These are phyloP conservation scores for Vanrija pseudolonga DNA, from an alignment of 1,284 basidiomycete species.

Conservation along the genomic window DNA sequence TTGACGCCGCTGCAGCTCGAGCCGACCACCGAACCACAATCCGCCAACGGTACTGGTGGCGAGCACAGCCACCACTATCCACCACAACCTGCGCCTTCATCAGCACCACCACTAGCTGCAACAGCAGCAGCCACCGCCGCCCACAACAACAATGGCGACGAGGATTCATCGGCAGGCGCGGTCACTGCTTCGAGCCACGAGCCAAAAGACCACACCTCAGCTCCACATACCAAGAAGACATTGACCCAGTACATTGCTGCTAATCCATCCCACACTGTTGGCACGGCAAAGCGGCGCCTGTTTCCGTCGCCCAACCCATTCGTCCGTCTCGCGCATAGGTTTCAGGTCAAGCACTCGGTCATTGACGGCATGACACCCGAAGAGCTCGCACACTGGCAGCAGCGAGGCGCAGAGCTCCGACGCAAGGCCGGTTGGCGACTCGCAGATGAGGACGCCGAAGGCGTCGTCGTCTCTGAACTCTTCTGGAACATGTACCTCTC, in stretches of 20 bases:
- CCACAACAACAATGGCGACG: background rate
- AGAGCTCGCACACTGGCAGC: conserved; percentile 34
- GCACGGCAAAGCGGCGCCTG: conserved; percentile 31
- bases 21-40: no score
- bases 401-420: conserved; percentile 29
- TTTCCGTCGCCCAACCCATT: conserved; percentile 44
- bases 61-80: background rate
- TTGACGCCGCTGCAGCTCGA: no score
- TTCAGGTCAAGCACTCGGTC: conserved; percentile 46
- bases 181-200: background rate
- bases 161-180: no score
- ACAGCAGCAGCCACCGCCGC: background rate
- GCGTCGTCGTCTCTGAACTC: conserved; percentile 39
- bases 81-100: background rate
- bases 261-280: conserved; percentile 35
- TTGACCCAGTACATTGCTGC: conserved; percentile 36
- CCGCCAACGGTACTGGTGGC: background rate
- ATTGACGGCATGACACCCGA: conserved; percentile 41
- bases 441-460: conserved; percentile 34
- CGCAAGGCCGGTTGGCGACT: conserved; percentile 46
- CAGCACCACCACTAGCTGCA: background rate
- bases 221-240: conserved; percentile 7
- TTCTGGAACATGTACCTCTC: conserved; percentile 57
- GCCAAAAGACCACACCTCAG: background rate
- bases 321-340: conserved; percentile 31